Percentiles rank a stretch among this genome's conserved stretches.
These are phyloP conservation scores for Fraxinus latifolia DNA, from an alignment of 305 asterid genomes.

Conservation along the genomic window DNA sequence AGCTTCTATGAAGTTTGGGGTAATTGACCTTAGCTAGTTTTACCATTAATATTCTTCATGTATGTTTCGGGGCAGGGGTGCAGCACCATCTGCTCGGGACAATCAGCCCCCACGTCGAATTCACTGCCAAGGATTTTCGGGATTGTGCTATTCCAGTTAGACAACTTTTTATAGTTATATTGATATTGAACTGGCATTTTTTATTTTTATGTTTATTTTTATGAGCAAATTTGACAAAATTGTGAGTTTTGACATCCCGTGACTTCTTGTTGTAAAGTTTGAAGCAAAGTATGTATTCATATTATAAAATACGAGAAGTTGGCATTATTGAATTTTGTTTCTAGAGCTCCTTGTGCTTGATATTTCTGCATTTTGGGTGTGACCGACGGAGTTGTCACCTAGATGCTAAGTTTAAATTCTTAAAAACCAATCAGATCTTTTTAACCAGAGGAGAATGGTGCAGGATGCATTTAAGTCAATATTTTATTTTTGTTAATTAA, in stretches of 20 bases:
- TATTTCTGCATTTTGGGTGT: not conserved
- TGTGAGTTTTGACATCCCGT: not conserved
- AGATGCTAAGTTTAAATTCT: not conserved
- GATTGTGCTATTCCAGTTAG: slow-evolving; percentile 71
- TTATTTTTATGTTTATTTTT: not conserved
- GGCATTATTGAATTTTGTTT: not conserved
- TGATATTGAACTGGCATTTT: not conserved
- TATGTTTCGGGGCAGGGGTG: slow-evolving; percentile 49
- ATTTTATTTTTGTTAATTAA: not conserved
- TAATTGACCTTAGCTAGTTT: not conserved
- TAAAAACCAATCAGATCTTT: not conserved
- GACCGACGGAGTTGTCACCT: not conserved
- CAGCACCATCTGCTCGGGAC: slow-evolving; percentile 89
- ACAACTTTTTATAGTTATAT: not conserved
- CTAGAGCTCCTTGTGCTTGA: not conserved
- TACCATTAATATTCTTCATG: slow-evolving; percentile 1
- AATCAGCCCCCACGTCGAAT: slow-evolving; percentile 59
- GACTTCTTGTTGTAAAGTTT: not conserved
- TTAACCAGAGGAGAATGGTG: not conserved
- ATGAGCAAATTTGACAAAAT: not conserved
- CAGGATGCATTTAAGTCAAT: not conserved
- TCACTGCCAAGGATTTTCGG: slow-evolving; percentile 77
- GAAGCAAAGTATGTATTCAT: not conserved
- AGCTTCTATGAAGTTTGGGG: not conserved
- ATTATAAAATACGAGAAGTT: not conserved